Percentiles rank a stretch among this genome's conserved stretches.
These are phyloP conservation scores for Bolboschoenoplectus hybrid DNA, from an alignment of 202 grass and related monocot species.

Conservation along the genomic window DNA sequence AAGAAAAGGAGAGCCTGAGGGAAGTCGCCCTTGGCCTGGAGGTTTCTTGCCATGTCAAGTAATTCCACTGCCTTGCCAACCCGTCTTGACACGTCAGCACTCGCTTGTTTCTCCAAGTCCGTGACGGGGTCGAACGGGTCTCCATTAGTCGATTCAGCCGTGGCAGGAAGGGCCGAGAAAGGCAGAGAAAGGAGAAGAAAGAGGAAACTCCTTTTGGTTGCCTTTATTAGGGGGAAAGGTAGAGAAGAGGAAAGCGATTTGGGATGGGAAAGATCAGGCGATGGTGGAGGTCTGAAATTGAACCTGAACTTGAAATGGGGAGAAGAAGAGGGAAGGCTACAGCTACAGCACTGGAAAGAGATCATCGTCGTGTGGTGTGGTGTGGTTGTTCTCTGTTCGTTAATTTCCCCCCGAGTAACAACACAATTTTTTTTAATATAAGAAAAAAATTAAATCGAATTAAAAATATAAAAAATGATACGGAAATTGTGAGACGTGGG, in stretches of 20 bases:
- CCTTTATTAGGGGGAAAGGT: not conserved
- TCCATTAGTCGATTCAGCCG: not conserved
- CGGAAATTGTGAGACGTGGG: too few species aligned
- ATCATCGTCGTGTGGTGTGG: slow-evolving; percentile 39
- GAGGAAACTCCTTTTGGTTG: slow-evolving; percentile 53
- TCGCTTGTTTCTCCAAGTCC: slow-evolving; percentile 50
- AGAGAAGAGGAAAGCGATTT: slow-evolving; percentile 15
- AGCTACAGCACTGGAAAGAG: slow-evolving; percentile 20
- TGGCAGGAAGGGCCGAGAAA: slow-evolving; percentile 1
- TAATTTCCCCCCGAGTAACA: slow-evolving; percentile 4
- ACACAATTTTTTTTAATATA: not conserved
- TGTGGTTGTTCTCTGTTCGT: not conserved
- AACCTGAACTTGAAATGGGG: not conserved
- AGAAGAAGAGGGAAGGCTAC: slow-evolving; percentile 10
- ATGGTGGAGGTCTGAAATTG: not conserved
- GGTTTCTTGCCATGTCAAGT: slow-evolving; percentile 63
- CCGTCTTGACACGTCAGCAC: slow-evolving; percentile 56
- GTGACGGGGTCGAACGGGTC: slow-evolving; percentile 45
- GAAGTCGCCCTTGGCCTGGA: slow-evolving; percentile 92
- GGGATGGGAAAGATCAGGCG: slow-evolving; percentile 25
- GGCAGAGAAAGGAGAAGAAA: slow-evolving; percentile 49
- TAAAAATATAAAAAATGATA: too few species aligned
- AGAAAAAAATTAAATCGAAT: too few species aligned
- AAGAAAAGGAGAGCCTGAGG: slow-evolving; percentile 65
- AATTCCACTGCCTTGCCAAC: slow-evolving; percentile 63